Base-by-base conservation (phyloP, 768 basidiomycete genomes). In the Tulasnella sp. region DNA sequence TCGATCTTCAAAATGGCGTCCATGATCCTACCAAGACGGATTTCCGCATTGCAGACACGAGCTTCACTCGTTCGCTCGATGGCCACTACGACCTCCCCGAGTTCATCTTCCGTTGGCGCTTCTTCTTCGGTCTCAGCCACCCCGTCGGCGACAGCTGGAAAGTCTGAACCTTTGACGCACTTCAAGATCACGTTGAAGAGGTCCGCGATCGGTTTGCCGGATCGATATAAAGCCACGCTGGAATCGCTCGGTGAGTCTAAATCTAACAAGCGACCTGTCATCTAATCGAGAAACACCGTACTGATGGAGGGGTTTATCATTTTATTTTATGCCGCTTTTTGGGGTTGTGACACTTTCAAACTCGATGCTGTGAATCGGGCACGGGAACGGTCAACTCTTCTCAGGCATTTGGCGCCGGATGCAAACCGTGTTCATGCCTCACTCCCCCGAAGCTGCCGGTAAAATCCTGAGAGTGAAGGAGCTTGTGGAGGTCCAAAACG, bases 401-500 rank as follows among this genome's bases (percentile, higher is more conserved):
- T n/a, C n/a, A 70, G 69, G 69, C 1, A 83, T 98, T 67, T 89
- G 91, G 79, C 82, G 90, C 72, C 86, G 94, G 42, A 86, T 90
- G 82, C 90, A 94, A 79, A 94, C 90, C 0, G 93, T 95, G 37
- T 93, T 91, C 77, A 90, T 91, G 76, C 83, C 84, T 3, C 90
- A 91, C 77, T 84, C 85, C 0, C 87, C 89, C 0, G 88, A 89
- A 72, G 84, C 86, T 3, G 94, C 93, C 0, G 95, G 95, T 16
- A 91, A 92, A 80, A 94, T 97, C 66, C 83, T 98, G 64, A 81
- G 81, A 29, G 87, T 97, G 72, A 98, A 97, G 83, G 95, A 98
- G 81, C 82, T 98, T 52, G 86, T 97, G 11, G 86, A 90, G 77
- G 94, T 98, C 52, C 85, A 89, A 79, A 96, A 95, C 78, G 94